Base-by-base conservation (phyloP, 2,329 filamentous ascomycete species). In the Penicillium sp. region DNA sequence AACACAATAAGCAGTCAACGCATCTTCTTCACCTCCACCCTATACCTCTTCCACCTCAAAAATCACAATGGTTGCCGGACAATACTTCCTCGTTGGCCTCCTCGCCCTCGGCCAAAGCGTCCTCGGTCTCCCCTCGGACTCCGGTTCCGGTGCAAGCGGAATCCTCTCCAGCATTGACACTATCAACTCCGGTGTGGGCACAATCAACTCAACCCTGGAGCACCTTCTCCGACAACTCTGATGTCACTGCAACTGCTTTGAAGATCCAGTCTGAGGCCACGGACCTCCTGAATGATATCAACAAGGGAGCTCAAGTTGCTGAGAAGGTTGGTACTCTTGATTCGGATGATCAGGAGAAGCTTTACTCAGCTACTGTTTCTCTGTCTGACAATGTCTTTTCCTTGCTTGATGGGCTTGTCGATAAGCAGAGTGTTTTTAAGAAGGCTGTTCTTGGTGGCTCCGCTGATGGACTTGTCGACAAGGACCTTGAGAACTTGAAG, bases 401-500 rank as follows among this genome's bases (percentile, higher is more conserved):
- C 27, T 25, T 54, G 23, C 31, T 54, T 23, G 52, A 54, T 21
- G 45, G 44, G 1, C 39, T 54, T 14, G 45, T 54, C 26, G 44
- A 27, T 8, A 54, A 54, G 44, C 48, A 54, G 26, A n/a, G n/a
- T 33, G 45, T 54, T 11, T 54, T 54, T 19, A 44, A 54, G 35
- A 54, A 54, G 35, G 45, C 52, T 44, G 45, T 54, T 23, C 45
- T 54, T 2, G 52, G 45, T 19, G 44, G 52, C 35, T 54, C 52
- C 2, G 52, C 52, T 29, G 52, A 54, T 43, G 52, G 44, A 9
- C 44, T 54, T 11, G 52, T 54, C 8, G 52, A 54, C 1, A 14
- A 54, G n/a, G 52, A 54, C 27, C 44, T 54, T 21, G 27, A 49
- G 26, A 39, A 54, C 45, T 25, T 54, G 25, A 54, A 54, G 45